Conservation (phyloP, 2,329 filamentous ascomycete species). For the Alternaria novae-zelandiae region DNA sequence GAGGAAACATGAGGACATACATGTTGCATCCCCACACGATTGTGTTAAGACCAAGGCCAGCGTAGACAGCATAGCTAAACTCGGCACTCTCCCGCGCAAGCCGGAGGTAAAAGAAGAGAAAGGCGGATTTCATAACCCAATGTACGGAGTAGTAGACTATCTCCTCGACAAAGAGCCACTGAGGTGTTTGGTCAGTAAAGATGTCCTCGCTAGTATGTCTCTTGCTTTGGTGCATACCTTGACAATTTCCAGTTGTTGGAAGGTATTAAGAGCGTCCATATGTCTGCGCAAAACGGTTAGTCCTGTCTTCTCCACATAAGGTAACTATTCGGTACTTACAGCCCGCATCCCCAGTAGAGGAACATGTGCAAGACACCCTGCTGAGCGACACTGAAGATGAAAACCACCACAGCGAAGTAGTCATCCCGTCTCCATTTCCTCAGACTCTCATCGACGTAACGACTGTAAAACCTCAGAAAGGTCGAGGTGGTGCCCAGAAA, state of each 20-base stretch:
- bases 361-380: constrained; percentile 31
- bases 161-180: constrained; percentile 41
- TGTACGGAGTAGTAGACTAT: constrained; percentile 42
- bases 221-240: background rate
- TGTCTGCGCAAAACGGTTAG: background rate
- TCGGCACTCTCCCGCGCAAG: constrained; percentile 23
- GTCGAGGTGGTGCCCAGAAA: constrained; percentile 19
- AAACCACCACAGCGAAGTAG: constrained; percentile 18
- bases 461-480: constrained; percentile 24
- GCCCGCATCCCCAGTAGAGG: constrained; percentile 26
- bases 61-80: constrained; percentile 32
- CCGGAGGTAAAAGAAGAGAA: constrained; percentile 46
- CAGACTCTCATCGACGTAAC: constrained; percentile 13
- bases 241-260: constrained; percentile 7
- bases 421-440: constrained; percentile 28
- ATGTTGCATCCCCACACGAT: constrained; percentile 33
- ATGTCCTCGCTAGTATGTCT: background rate
- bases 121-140: constrained; percentile 42
- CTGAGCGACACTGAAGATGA: constrained; percentile 21
- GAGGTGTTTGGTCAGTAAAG: background rate
- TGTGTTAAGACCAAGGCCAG: constrained; percentile 34
- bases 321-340: constrained; percentile 13
- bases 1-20: constrained; percentile 12
- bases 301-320: background rate
- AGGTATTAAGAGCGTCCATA: background rate